Evolutionary conservation across 2,329 filamentous ascomycete genomes (phyloP).

Genomic region (Exserohilum rostratum): DNA sequence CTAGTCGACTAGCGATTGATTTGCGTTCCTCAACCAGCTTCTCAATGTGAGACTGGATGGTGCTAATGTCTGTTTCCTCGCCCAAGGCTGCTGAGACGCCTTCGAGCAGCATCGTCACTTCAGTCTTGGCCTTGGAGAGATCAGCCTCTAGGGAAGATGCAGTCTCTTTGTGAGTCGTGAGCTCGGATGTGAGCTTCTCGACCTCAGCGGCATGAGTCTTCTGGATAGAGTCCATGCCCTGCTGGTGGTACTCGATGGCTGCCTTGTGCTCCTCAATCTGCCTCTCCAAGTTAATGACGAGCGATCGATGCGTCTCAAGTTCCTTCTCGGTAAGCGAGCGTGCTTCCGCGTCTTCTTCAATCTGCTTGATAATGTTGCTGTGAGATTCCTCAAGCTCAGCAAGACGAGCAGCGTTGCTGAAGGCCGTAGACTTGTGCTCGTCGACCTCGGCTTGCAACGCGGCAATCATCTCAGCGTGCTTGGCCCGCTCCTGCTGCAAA

Average conservation of each 20-base stretch:
- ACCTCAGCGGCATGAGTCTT: conserved; percentile 63
- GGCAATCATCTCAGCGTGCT: conserved; percentile 60
- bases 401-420: conserved; percentile 71
- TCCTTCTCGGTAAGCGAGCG: conserved; percentile 63
- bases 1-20: conserved; percentile 50
- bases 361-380: conserved; percentile 66
- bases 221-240: conserved; percentile 60
- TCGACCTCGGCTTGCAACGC: conserved; percentile 75
- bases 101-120: conserved; percentile 65
- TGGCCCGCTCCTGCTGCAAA: conserved; percentile 50
- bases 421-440: conserved; percentile 77
- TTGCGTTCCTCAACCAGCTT: conserved; percentile 54
- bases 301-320: conserved; percentile 57
- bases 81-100: conserved; percentile 68
- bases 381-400: conserved; percentile 77
- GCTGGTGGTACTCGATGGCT: conserved; percentile 60
- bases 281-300: conserved; percentile 62
- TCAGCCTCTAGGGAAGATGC: conserved; percentile 59
- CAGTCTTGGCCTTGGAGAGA: conserved; percentile 64
- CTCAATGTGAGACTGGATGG: conserved; percentile 52
- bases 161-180: conserved; percentile 40
- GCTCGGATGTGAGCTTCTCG: conserved; percentile 48
- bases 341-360: conserved; percentile 69
- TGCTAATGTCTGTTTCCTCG: conserved; percentile 60
- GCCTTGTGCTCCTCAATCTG: conserved; percentile 64